Evolutionary conservation across 106 monocot species (phyloP).

Genomic region (Dioscorea dumetorum): DNA sequence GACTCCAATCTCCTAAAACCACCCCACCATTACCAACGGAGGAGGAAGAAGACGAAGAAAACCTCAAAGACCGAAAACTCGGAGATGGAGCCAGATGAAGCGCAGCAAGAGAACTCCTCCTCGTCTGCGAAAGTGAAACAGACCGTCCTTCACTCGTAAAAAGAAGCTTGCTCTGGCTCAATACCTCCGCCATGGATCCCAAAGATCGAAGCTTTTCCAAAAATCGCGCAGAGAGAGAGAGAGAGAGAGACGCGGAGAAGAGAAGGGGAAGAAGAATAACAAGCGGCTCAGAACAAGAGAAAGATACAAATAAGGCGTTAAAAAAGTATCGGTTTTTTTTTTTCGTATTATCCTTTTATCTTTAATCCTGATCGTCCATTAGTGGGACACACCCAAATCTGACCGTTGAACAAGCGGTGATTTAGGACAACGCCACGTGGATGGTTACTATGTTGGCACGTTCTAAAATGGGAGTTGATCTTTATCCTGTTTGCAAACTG

Average conservation of each 20-base stretch:
- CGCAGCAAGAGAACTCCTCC: slow-evolving; percentile 1
- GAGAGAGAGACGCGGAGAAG: not conserved
- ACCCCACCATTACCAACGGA: not conserved
- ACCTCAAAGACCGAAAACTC: not conserved
- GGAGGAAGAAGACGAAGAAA: not conserved
- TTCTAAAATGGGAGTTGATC: too few relatives aligned
- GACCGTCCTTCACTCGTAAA: not conserved
- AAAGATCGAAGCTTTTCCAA: slow-evolving; percentile 8
- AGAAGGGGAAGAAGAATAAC: not conserved
- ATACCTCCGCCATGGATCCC: slow-evolving; percentile 26
- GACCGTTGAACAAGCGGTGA: too few relatives aligned
- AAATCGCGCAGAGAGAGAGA: not conserved
- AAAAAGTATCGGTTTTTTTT: too few relatives aligned
- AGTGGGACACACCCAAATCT: too few relatives aligned
- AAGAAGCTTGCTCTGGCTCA: slow-evolving; percentile 10
- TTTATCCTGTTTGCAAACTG: too few relatives aligned
- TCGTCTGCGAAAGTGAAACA: not conserved
- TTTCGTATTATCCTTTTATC: too few relatives aligned
- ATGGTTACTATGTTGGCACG: too few relatives aligned
- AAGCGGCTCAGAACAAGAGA: not conserved
- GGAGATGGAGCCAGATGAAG: not conserved
- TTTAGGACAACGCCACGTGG: too few relatives aligned
- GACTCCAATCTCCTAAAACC: not conserved
- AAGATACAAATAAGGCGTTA: too few relatives aligned
- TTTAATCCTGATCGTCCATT: too few relatives aligned